Evolutionary conservation across 257 asterid species (phyloP).

Genomic region (Nicotiana otophora): DNA sequence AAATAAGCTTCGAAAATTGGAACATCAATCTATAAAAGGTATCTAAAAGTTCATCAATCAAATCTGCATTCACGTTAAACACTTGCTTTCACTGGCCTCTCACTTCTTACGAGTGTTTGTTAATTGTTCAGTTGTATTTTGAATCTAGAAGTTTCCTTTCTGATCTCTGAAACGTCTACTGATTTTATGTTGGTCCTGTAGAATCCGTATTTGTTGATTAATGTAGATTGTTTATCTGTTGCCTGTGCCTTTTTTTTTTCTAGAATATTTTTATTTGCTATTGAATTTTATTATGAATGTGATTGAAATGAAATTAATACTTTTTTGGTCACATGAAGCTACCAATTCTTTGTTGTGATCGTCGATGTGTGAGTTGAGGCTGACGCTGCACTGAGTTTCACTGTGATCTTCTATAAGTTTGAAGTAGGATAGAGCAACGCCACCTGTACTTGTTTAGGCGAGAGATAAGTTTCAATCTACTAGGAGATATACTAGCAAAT

Average conservation of each 20-base stretch:
- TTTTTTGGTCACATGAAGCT: not conserved
- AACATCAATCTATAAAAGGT: not conserved
- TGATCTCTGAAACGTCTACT: not conserved
- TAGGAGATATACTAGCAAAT: not conserved
- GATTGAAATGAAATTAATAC: not conserved
- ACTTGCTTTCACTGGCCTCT: not conserved
- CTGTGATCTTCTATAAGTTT: not conserved
- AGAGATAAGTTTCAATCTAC: not conserved
- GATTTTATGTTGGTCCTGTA: not conserved
- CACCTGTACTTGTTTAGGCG: not conserved
- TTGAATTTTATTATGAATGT: not conserved
- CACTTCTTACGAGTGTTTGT: not conserved
- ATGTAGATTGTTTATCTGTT: not conserved
- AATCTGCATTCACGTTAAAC: not conserved
- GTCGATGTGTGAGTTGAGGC: not conserved
- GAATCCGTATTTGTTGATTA: not conserved
- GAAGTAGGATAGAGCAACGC: not conserved
- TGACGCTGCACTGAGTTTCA: not conserved
- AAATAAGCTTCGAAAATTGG: not conserved
- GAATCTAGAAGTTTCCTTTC: not conserved
- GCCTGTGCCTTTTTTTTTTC: too few species aligned
- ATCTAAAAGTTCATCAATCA: not conserved
- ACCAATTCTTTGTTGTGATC: not conserved
- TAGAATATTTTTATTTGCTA: not conserved
- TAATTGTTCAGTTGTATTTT: not conserved